These are phyloP conservation scores for Ceratocystis papillata DNA, from an alignment of 2,329 filamentous ascomycete genomes.

Conservation along the genomic window DNA sequence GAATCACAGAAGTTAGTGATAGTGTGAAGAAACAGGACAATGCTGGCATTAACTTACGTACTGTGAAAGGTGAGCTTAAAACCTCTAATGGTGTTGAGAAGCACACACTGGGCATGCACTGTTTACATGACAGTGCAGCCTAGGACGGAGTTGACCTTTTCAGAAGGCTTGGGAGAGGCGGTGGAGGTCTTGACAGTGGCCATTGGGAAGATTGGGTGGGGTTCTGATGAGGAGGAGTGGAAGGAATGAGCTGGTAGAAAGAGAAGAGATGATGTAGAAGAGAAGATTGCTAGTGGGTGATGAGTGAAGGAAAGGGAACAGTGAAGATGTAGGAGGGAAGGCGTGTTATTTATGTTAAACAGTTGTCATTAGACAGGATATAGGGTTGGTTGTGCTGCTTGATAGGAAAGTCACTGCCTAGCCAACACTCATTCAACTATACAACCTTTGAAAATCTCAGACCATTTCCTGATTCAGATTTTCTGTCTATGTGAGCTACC, in stretches of 20 bases:
- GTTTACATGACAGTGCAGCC: too few relatives aligned
- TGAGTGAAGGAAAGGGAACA: constrained; percentile 8
- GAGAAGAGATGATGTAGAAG: too few relatives aligned
- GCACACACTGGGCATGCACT: too few relatives aligned
- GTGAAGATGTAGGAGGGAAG: background rate
- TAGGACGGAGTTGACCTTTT: too few relatives aligned
- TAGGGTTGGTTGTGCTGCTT: background rate
- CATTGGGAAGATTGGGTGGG: too few relatives aligned
- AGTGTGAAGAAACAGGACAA: background rate
- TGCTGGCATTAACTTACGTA: background rate
- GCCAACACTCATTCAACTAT: too few relatives aligned
- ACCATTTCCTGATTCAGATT: background rate
- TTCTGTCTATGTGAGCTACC: background rate
- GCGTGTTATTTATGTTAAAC: background rate
- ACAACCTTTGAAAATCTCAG: background rate
- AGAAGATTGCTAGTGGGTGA: constrained; percentile 1
- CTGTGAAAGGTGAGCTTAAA: background rate
- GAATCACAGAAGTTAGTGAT: too few relatives aligned
- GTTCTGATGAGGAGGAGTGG: too few relatives aligned
- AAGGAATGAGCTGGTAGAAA: too few relatives aligned
- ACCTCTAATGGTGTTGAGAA: background rate
- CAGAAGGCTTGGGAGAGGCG: too few relatives aligned
- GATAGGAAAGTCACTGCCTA: background rate
- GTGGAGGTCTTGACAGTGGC: too few relatives aligned
- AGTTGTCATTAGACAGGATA: background rate